Base-by-base conservation (phyloP, 2,329 filamentous ascomycete species). In the Fusarium scirpi region DNA sequence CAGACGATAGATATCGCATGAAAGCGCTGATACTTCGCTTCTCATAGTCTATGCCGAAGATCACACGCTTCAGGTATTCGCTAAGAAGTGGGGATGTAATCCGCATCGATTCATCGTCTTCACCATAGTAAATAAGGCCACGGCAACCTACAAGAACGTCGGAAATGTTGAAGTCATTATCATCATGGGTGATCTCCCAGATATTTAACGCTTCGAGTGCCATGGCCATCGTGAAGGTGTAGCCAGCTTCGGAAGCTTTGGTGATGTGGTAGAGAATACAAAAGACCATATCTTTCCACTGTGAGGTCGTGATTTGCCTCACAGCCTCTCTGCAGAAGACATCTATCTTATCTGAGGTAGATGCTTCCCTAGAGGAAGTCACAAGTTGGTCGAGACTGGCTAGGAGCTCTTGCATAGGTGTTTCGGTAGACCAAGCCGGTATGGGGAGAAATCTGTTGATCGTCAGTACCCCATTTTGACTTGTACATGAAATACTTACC, bases 211-310 rank as follows among this genome's bases (percentile, higher is more conserved):
- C 60, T 18, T 47, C 38, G n/a, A 29, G n/a, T 13, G 44, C 27
- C 58, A 63, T 63, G 6, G 60, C 29, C 11, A 53, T 12, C 1
- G 58, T 55, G 24, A 63, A 56, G 3, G 5, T 25, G 8, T 63
- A 56, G 2, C 32, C 27, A 0, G 40, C 32, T 6, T 62, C 27
- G 1, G 27, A 49, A 12, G 5, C 22, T 5, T 13, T 22, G 4
- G 38, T 20, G 0, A 62, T 15, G 8, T 63, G 51, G 15, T 62
- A 56, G 10, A 63, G 47, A 5, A 32, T 25, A 6, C 47, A 63
- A 3, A 62, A 12, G 0, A 15, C 12, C 32, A 63, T 18, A 0
- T 63, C 47, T 2, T 2, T 8, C 32, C 12, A 22, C 13, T 18
- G 16, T n/a, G 5, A 49, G 16, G 6, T 3, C 1, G 22, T 11